Evolutionary conservation across 257 asterid species (phyloP).

Genomic region (Echites panduratus): DNA sequence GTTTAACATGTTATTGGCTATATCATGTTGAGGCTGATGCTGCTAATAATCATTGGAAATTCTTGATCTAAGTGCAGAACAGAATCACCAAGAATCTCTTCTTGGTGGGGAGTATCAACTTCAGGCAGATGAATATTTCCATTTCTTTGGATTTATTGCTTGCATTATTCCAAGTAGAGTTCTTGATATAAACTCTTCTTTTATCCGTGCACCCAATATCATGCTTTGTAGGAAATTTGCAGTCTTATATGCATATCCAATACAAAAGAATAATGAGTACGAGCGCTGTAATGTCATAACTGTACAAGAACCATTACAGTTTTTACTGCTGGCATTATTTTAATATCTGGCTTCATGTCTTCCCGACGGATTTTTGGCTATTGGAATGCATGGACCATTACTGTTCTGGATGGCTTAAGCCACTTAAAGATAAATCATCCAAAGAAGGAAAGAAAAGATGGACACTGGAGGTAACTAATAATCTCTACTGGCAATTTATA

Average conservation of each 20-base stretch:
- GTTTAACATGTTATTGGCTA: neutral
- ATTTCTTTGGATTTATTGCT: neutral
- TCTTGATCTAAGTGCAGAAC: neutral
- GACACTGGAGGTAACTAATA: constrained; percentile 56
- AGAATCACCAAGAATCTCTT: too few relatives aligned
- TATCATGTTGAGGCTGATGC: too few relatives aligned
- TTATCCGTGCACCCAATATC: neutral
- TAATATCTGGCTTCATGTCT: constrained; percentile 15
- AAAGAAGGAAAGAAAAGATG: constrained; percentile 86
- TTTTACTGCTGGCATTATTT: neutral
- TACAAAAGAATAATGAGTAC: neutral
- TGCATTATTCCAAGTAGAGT: too few relatives aligned
- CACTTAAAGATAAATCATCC: constrained; percentile 34
- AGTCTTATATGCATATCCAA: too few relatives aligned
- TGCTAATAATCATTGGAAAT: neutral
- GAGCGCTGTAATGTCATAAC: neutral
- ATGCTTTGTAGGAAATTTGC: neutral
- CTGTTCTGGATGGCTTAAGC: constrained; percentile 75
- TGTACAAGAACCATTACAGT: neutral
- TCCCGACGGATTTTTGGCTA: constrained; percentile 94
- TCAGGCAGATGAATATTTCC: neutral
- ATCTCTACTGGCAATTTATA: constrained; percentile 7
- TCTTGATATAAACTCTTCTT: too few relatives aligned
- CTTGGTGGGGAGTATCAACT: too few relatives aligned
- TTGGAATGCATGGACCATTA: constrained; percentile 80